Percentiles rank a stretch among this genome's conserved stretches.
phyloP scores from a whole-genome alignment of 352 stramenopile genomes.

The Albugo laibachii region DNA sequence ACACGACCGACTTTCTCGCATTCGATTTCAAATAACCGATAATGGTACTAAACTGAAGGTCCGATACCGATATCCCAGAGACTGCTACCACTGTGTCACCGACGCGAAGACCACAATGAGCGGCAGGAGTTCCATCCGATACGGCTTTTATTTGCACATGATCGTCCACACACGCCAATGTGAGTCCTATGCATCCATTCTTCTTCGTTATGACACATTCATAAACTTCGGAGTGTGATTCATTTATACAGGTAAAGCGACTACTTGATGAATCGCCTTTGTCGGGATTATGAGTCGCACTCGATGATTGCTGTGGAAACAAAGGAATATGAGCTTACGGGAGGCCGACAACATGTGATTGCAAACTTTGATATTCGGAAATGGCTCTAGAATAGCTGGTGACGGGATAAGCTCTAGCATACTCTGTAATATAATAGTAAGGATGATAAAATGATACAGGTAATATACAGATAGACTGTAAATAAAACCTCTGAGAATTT shows the following conservation, averaged over 20 bases:
- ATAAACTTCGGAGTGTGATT: conserved; percentile 64
- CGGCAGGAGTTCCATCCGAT: conserved; percentile 41
- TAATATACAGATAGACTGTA: too few relatives aligned
- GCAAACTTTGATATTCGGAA: too few relatives aligned
- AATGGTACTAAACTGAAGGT: conserved; percentile 67
- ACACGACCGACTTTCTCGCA: conserved; percentile 55
- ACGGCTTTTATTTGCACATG: conserved; percentile 70
- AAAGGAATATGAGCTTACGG: too few relatives aligned
- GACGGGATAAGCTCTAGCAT: too few relatives aligned
- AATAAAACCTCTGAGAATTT: too few relatives aligned
- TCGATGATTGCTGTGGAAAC: too few relatives aligned
- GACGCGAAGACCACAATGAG: conserved; percentile 53
- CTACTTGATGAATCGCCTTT: too few relatives aligned
- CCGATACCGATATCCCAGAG: conserved; percentile 41
- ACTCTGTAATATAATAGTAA: too few relatives aligned
- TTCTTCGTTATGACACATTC: conserved; percentile 70
- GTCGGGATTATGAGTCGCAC: too few relatives aligned
- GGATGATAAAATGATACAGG: too few relatives aligned
- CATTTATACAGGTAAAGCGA: conserved; percentile 24
- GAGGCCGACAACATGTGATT: too few relatives aligned
- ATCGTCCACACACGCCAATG: conserved; percentile 59
- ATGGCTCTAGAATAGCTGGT: too few relatives aligned
- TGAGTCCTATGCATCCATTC: conserved; percentile 51
- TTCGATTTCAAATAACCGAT: conserved; percentile 62
- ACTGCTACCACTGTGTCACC: conserved; percentile 60